Evolutionary conservation across 1,284 basidiomycete genomes (phyloP).

Genomic region (Vanrija pseudolonga): DNA sequence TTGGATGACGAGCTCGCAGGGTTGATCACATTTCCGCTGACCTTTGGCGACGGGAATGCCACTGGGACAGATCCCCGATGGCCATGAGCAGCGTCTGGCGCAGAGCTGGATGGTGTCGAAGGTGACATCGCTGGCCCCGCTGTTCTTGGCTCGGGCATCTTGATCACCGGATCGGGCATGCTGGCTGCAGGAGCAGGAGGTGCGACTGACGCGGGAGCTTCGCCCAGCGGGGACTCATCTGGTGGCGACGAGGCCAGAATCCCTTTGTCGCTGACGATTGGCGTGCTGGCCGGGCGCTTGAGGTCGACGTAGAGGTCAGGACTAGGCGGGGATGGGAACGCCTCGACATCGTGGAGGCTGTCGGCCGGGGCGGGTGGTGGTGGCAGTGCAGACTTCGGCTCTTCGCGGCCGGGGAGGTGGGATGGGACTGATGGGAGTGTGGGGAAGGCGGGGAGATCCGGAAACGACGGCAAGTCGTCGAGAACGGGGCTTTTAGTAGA

Average conservation of each 20-base stretch:
- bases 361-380: conserved; percentile 4
- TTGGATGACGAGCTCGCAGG: neutral
- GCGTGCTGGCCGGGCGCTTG: conserved; percentile 27
- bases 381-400: neutral
- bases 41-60: too few relatives aligned
- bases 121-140: conserved; percentile 6
- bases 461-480: conserved; percentile 1
- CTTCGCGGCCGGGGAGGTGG: conserved; percentile 3
- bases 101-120: conserved; percentile 5
- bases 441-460: conserved; percentile 4
- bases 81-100: too few relatives aligned
- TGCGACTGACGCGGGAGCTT: too few relatives aligned
- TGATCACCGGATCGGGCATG: too few relatives aligned
- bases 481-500: conserved; percentile 7
- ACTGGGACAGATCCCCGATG: too few relatives aligned
- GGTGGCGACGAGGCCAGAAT: neutral
- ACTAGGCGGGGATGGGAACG: conserved; percentile 19
- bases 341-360: neutral
- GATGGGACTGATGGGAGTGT: conserved; percentile 14
- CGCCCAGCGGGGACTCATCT: neutral
- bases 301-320: conserved; percentile 16
- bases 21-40: too few relatives aligned
- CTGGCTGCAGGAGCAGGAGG: too few relatives aligned
- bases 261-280: conserved; percentile 1
- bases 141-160: too few relatives aligned